phyloP scores from a whole-genome alignment of 768 basidiomycete species.

The Boletus huronensis region DNA sequence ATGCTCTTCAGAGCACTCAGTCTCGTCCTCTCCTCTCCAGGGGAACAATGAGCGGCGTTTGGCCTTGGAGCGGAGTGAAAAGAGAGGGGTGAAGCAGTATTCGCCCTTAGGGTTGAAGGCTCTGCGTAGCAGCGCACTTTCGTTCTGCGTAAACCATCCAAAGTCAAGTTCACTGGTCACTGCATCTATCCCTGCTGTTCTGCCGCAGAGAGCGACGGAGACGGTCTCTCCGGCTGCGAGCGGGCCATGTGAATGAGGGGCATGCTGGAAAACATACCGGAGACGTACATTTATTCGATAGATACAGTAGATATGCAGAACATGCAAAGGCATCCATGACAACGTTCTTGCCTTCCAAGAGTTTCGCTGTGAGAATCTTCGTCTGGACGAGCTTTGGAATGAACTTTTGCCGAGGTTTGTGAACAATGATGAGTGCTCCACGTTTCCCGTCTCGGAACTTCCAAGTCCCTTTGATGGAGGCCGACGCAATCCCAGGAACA shows the following conservation, averaged over 20 bases:
- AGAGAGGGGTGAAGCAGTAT: constrained; percentile 8
- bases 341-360: constrained; percentile 20
- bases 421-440: constrained; percentile 31
- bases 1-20: neutral
- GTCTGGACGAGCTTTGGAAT: constrained; percentile 15
- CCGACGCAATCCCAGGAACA: constrained; percentile 16
- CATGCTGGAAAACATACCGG: neutral
- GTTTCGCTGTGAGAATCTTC: constrained; percentile 10
- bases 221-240: constrained; percentile 8
- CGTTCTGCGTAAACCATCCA: constrained; percentile 6
- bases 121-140: constrained; percentile 3
- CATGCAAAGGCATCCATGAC: constrained; percentile 27
- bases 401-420: constrained; percentile 19
- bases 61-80: constrained; percentile 6
- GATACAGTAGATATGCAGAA: constrained; percentile 26
- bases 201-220: constrained; percentile 9
- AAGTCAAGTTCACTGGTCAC: neutral
- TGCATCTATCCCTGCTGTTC: neutral
- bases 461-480: constrained; percentile 31
- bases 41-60: neutral
- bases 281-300: constrained; percentile 15
- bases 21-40: constrained; percentile 5
- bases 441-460: constrained; percentile 19
- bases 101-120: neutral
- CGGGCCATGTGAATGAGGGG: neutral